Evolutionary conservation across 495 filamentous ascomycete genomes (phyloP).

Genomic region (Aspergillus bridgeri): DNA sequence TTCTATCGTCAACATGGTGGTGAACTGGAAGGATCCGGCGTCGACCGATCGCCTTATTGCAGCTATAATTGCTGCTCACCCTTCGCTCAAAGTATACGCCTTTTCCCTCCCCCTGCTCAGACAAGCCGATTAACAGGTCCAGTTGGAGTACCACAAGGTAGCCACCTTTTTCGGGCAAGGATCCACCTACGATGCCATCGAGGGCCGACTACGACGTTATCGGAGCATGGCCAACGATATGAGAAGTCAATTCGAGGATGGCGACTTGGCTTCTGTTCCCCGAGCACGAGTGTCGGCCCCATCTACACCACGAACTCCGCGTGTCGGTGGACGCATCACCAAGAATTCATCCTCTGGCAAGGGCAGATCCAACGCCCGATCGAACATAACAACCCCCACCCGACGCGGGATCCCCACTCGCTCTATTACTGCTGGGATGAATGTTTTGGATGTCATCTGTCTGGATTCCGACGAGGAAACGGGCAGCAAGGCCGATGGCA

Average conservation of each 20-base stretch:
- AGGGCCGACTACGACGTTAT: conserved; percentile 20
- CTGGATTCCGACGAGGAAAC: conserved; percentile 17
- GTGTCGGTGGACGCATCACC: conserved; percentile 12
- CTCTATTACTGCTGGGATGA: background rate
- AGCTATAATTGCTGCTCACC: conserved; percentile 29
- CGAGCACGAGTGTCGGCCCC: conserved; percentile 4
- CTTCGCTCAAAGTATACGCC: conserved; percentile 16
- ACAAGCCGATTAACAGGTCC: background rate
- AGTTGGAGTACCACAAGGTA: conserved; percentile 24
- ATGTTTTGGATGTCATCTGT: conserved; percentile 17
- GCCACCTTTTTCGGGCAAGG: conserved; percentile 20
- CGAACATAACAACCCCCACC: background rate
- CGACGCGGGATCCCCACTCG: background rate
- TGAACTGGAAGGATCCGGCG: conserved; percentile 35
- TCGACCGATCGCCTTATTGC: conserved; percentile 30
- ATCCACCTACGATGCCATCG: conserved; percentile 23
- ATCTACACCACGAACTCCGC: conserved; percentile 20
- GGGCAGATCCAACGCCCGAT: background rate
- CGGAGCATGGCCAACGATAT: conserved; percentile 23
- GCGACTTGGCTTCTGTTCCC: conserved; percentile 8
- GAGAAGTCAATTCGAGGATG: conserved; percentile 10
- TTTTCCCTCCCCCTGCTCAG: background rate
- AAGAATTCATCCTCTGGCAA: conserved; percentile 10
- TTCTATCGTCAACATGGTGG: conserved; percentile 31
- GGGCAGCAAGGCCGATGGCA: too few species aligned